Conservation (phyloP, 495 filamentous ascomycete genomes). For the Aspergillus saccharolyticus region DNA sequence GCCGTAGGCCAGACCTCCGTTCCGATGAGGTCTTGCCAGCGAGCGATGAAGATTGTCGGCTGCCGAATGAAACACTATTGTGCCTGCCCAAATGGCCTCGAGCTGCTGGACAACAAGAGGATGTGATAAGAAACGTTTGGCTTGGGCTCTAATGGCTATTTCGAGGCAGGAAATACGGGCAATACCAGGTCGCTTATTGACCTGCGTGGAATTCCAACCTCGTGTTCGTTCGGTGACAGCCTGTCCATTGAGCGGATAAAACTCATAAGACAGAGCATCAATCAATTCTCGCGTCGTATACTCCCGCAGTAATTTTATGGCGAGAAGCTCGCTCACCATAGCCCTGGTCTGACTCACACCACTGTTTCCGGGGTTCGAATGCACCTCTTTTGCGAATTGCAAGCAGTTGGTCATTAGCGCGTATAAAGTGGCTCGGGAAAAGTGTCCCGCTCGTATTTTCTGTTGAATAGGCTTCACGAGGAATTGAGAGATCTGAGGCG, state of each 20-base stretch:
- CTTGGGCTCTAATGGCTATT: constrained; percentile 81
- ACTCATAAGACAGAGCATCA: constrained; percentile 90
- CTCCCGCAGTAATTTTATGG: constrained; percentile 83
- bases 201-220: constrained; percentile 30
- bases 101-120: constrained; percentile 87
- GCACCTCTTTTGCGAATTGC: constrained; percentile 84
- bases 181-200: constrained; percentile 39
- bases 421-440: constrained; percentile 81
- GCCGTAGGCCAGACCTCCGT: constrained; percentile 17
- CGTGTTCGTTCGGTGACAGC: constrained; percentile 35
- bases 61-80: constrained; percentile 83
- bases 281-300: constrained; percentile 82
- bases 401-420: constrained; percentile 88
- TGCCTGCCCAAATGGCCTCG: constrained; percentile 93
- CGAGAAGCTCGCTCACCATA: constrained; percentile 85
- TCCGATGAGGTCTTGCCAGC: constrained; percentile 19
- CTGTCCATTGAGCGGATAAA: constrained; percentile 82
- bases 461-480: constrained; percentile 87
- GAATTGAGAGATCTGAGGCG: constrained; percentile 92
- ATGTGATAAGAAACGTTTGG: constrained; percentile 85
- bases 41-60: constrained; percentile 74
- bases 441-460: constrained; percentile 71
- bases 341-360: constrained; percentile 78
- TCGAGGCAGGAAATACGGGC: constrained; percentile 84
- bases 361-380: constrained; percentile 72